Base-by-base conservation (phyloP, 805 yeast genomes). In the Myxozyma vanderwaltii region DNA sequence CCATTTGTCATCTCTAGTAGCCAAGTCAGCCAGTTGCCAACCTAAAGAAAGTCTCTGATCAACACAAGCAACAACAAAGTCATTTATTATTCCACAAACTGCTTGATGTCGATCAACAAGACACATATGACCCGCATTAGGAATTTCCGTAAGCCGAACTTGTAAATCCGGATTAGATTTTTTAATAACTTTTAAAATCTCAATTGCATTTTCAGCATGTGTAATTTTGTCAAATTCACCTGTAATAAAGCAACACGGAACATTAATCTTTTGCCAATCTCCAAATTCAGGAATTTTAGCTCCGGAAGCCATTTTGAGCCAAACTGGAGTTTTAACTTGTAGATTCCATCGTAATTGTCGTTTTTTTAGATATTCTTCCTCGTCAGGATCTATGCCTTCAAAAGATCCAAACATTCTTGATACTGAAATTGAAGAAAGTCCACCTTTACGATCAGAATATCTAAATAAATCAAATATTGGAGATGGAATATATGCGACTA, bases 281-380 rank as follows among this genome's bases (percentile, higher is more conserved):
- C 74, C 68, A 17, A 65, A 65, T 4, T 73, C 73, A 13, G 81
- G 77, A 21, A 77, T 73, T n/a, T 69, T 60, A 59, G 85, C 81
- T 1, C 86, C 85, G 36, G 70, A 61, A 1, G 81, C 75, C 63
- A 86, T 84, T 54, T 77, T 76, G 54, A 88, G 72, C 70, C 88
- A 79, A 1, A 82, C 74, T 7, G 64, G 61, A 0, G 90, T 79
- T 51, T 81, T 76, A 15, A 86, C 80, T 70, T 86, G 89, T 61
- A 86, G 67, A 69, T 88, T 88, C 86, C 89, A 85, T 49, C 89
- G 73, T 40, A 87, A 76, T 70, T 88, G 95, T 19, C 83, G 74
- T 45, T 79, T 68, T 52, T 82, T 79, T 49, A 78, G 76, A 17
- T 76, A 66, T 33, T 75, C 72, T 41, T 72, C 64, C 6, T 36